Percentiles rank a stretch among this genome's conserved stretches.
Evolutionary conservation across 2,329 filamentous ascomycete species (phyloP).

Genomic region (Aspergillus latus): DNA sequence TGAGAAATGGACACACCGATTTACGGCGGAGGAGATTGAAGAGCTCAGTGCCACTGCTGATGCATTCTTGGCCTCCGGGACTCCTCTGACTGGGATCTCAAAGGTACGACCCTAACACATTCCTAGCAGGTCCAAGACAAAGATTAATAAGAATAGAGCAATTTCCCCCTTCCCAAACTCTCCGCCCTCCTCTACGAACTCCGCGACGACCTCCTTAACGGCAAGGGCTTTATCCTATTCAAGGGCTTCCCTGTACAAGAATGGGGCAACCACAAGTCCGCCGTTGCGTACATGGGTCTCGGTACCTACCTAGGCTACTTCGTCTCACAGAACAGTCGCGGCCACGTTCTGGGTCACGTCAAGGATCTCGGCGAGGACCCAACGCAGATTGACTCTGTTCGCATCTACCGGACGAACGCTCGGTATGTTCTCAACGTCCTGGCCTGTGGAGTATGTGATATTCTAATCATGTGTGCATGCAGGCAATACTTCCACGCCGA

Average conservation of each 20-base stretch:
- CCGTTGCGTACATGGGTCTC: constrained; percentile 84
- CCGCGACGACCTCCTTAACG: constrained; percentile 71
- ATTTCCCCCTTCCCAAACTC: constrained; percentile 61
- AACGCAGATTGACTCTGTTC: constrained; percentile 77
- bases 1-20: constrained; percentile 71
- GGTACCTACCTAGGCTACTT: constrained; percentile 85
- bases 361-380: constrained; percentile 84
- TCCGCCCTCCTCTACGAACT: constrained; percentile 55
- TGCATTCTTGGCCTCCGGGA: constrained; percentile 64
- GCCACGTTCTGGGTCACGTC: constrained; percentile 84
- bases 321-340: constrained; percentile 78
- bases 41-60: constrained; percentile 69
- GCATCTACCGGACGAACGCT: constrained; percentile 87
- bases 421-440: constrained; percentile 39
- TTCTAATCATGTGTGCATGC: constrained; percentile 22
- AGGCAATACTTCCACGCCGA: constrained; percentile 85
- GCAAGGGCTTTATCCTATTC: constrained; percentile 90
- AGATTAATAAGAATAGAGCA: background rate
- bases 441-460: too few relatives aligned
- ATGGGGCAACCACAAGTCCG: constrained; percentile 79
- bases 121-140: background rate
- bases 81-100: constrained; percentile 69
- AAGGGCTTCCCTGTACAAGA: constrained; percentile 74
- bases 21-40: constrained; percentile 64
- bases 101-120: constrained; percentile 51